Evolutionary conservation across 1,284 basidiomycete species (phyloP).

Genomic region (Melampsora abietis-canadensis): DNA sequence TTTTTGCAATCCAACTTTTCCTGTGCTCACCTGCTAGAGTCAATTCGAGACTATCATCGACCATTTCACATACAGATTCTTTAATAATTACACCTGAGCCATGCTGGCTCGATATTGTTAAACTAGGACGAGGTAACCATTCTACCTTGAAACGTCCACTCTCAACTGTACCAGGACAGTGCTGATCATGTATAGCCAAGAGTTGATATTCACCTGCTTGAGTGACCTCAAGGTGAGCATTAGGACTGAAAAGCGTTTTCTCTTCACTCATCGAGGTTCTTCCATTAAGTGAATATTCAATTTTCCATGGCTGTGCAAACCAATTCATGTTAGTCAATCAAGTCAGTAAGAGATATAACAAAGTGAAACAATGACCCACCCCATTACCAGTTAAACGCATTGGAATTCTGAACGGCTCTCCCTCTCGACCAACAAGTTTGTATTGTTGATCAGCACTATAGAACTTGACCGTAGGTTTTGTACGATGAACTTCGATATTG

Average conservation of each 20-base stretch:
- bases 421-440: constrained; percentile 69
- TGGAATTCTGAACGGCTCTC: constrained; percentile 68
- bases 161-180: constrained; percentile 39
- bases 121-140: constrained; percentile 37
- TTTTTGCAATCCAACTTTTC: not conserved
- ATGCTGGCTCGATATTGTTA: constrained; percentile 21
- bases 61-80: constrained; percentile 30
- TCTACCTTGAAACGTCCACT: constrained; percentile 25
- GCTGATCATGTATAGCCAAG: constrained; percentile 31
- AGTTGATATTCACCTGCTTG: constrained; percentile 37
- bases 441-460: constrained; percentile 63
- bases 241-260: constrained; percentile 16
- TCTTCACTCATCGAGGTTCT: constrained; percentile 5
- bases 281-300: constrained; percentile 23
- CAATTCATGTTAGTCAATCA: not conserved
- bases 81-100: constrained; percentile 30
- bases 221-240: constrained; percentile 30
- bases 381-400: constrained; percentile 79
- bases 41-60: constrained; percentile 40
- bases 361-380: constrained; percentile 57
- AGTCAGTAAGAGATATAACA: not conserved
- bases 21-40: constrained; percentile 26
- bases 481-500: constrained; percentile 80
- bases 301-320: constrained; percentile 23
- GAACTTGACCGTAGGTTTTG: constrained; percentile 83